Conservation (phyloP, 2,329 filamentous ascomycete species). For the Leptosphaerulina australis region DNA sequence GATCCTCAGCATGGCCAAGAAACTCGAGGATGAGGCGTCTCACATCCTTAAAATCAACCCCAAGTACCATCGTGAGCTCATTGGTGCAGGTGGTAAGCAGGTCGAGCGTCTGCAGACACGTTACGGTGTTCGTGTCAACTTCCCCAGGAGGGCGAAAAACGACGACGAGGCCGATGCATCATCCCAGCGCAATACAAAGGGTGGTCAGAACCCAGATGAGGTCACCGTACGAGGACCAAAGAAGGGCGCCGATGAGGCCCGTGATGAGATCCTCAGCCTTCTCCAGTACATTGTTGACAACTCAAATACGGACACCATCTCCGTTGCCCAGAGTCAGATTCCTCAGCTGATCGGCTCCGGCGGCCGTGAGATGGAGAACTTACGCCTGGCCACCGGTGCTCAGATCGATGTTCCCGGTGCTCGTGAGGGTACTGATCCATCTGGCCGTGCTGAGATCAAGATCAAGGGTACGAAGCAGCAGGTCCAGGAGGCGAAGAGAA, state of each 20-base stretch:
- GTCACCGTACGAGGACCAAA: conserved; percentile 90
- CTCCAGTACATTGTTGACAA: conserved; percentile 90
- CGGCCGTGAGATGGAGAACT: conserved; percentile 86
- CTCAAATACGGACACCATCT: conserved; percentile 77
- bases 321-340: conserved; percentile 88
- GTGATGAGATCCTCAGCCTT: conserved; percentile 87
- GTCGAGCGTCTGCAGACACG: conserved; percentile 91
- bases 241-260: conserved; percentile 88
- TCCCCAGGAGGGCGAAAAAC: conserved; percentile 71
- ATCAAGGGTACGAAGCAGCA: conserved; percentile 92
- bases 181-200: conserved; percentile 62
- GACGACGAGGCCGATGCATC: conserved; percentile 79
- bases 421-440: conserved; percentile 69
- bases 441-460: conserved; percentile 79
- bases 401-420: conserved; percentile 90
- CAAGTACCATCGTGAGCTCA: conserved; percentile 92
- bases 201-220: conserved; percentile 80
- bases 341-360: conserved; percentile 93
- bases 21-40: conserved; percentile 88
- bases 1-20: conserved; percentile 78
- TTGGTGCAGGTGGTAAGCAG: conserved; percentile 83
- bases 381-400: conserved; percentile 82
- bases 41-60: conserved; percentile 88
- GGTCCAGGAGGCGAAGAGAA: conserved; percentile 88
- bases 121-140: conserved; percentile 94